Conservation (phyloP, 2,329 filamentous ascomycete genomes). For the Fusarium circinatum region DNA sequence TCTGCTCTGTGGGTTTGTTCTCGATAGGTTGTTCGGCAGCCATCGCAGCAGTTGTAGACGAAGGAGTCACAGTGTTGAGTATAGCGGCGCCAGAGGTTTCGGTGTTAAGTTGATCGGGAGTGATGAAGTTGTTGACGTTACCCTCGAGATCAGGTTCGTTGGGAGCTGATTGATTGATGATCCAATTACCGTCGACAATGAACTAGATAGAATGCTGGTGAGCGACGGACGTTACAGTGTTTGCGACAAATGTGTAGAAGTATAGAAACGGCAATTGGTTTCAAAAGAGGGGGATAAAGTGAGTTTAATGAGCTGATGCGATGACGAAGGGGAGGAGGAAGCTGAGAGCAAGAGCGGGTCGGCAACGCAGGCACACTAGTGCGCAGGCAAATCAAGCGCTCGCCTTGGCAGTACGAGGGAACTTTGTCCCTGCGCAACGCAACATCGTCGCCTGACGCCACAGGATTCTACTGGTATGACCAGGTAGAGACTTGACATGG, state of each 20-base stretch:
- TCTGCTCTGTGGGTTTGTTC: slow-evolving; percentile 41
- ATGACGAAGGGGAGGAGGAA: slow-evolving; percentile 34
- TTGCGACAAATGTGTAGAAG: slow-evolving; percentile 16
- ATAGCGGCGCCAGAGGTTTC: slow-evolving; percentile 59
- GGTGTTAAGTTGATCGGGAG: slow-evolving; percentile 73
- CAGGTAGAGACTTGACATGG: slow-evolving; percentile 26
- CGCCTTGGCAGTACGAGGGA: slow-evolving; percentile 30
- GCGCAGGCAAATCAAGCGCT: slow-evolving; percentile 37
- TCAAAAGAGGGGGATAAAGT: slow-evolving; percentile 24
- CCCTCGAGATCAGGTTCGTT: slow-evolving; percentile 84
- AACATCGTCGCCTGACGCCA: slow-evolving; percentile 25
- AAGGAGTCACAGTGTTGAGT: slow-evolving; percentile 75
- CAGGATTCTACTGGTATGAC: slow-evolving; percentile 32
- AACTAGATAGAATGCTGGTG: slow-evolving; percentile 68
- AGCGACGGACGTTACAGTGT: slow-evolving; percentile 27
- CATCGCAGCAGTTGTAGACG: slow-evolving; percentile 76
- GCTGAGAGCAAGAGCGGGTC: slow-evolving; percentile 34
- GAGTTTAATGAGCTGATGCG: slow-evolving; percentile 33
- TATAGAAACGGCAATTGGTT: slow-evolving; percentile 37
- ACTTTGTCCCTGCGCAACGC: slow-evolving; percentile 18
- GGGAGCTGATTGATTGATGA: slow-evolving; percentile 80
- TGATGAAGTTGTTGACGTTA: slow-evolving; percentile 93
- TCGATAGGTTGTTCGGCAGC: slow-evolving; percentile 68
- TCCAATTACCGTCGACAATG: slow-evolving; percentile 93
- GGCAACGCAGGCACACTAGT: slow-evolving; percentile 42